Evolutionary conservation across 331 rosid genomes (phyloP).

Genomic region (Dryas integrifolia): DNA sequence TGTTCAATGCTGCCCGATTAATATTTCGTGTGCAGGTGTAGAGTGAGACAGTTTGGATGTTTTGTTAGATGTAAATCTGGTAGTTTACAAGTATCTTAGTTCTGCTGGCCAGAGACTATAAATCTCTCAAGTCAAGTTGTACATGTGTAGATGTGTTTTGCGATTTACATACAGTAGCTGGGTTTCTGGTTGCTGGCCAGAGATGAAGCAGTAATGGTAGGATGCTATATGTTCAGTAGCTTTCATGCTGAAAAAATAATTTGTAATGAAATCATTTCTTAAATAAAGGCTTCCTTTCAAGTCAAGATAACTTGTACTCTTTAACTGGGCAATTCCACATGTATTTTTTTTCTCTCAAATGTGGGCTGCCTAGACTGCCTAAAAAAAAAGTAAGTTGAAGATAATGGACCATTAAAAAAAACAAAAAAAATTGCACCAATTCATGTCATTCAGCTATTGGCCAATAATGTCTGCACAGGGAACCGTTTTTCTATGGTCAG

Average conservation of each 20-base stretch:
- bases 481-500: not conserved
- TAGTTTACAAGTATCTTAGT: constrained; percentile 27
- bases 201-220: constrained; percentile 12
- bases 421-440: not conserved
- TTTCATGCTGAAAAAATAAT: constrained; percentile 32
- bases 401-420: too few species aligned
- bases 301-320: too few species aligned
- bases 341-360: too few species aligned
- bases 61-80: constrained; percentile 42
- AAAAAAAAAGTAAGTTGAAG: too few species aligned
- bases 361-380: too few species aligned
- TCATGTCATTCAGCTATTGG: not conserved
- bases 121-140: constrained; percentile 35
- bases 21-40: constrained; percentile 29
- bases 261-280: not conserved
- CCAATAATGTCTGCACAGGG: not conserved
- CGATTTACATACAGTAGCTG: constrained; percentile 24
- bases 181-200: constrained; percentile 32
- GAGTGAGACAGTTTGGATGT: constrained; percentile 32
- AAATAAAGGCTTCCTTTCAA: not conserved
- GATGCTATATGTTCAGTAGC: not conserved
- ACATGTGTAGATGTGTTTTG: constrained; percentile 28
- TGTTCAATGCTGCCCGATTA: constrained; percentile 34
- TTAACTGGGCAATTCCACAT: too few species aligned
- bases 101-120: constrained; percentile 29